Conservation (phyloP, 1,139 yeast species). For the Kodamaea suecica region DNA sequence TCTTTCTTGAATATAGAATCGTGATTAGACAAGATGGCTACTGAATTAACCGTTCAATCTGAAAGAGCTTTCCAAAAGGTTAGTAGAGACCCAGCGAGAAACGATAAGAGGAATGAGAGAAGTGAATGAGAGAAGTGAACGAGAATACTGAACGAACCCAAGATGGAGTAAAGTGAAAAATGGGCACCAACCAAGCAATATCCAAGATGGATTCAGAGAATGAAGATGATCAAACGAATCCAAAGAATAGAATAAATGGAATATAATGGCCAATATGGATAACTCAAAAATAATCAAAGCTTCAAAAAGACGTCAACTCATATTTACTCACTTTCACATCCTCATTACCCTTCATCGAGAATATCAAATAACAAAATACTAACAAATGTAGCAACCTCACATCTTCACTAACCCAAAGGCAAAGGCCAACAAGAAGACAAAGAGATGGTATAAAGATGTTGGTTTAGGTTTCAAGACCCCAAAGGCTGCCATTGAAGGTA, state of each 20-base stretch:
- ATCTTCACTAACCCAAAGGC: conserved; percentile 99
- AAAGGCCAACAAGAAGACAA: conserved; percentile 97
- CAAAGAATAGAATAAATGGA: no score
- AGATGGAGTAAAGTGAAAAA: background rate
- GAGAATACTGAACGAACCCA: background rate
- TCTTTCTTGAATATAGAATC: conserved; percentile 14
- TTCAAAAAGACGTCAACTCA: no score
- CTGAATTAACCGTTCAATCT: conserved; percentile 99
- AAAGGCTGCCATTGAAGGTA: conserved; percentile 95
- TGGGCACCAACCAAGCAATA: no score
- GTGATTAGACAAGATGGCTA: conserved; percentile 69
- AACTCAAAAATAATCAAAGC: no score
- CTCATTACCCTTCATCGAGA: background rate
- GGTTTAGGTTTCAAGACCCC: conserved; percentile 99
- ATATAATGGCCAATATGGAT: no score
- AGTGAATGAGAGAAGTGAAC: conserved; percentile 1
- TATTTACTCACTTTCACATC: no score
- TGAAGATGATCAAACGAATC: no score
- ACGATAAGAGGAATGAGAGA: no score
- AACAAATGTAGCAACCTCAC: conserved; percentile 87
- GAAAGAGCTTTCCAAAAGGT: conserved; percentile 99
- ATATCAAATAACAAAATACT: conserved; percentile 21
- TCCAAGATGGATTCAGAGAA: no score
- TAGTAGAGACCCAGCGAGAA: conserved; percentile 51
- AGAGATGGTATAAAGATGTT: conserved; percentile 99